phyloP scores from a whole-genome alignment of 345 rosid genomes.

The Camelina sativa region DNA sequence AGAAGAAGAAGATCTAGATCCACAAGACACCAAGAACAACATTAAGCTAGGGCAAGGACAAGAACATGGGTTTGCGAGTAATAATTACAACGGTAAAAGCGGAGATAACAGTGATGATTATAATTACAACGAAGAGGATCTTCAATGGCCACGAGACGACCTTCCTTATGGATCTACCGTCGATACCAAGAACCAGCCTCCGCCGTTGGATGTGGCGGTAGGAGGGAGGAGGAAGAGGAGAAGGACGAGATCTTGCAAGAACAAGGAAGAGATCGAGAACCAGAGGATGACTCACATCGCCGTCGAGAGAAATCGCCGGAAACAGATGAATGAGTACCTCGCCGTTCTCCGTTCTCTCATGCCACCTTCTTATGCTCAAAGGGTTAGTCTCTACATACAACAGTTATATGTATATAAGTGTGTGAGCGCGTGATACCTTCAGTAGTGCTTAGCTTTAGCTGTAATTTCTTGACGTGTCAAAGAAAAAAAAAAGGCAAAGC shows the following conservation, averaged over 20 bases:
- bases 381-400: constrained; percentile 57
- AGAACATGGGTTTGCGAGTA: constrained; percentile 26
- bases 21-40: constrained; percentile 40
- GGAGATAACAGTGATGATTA: constrained; percentile 27
- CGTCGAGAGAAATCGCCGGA: constrained; percentile 95
- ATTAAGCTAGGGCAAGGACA: constrained; percentile 45
- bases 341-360: constrained; percentile 79
- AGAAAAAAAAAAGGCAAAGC: constrained; percentile 21
- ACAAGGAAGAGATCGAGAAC: constrained; percentile 87
- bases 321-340: constrained; percentile 92
- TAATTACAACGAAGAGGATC: constrained; percentile 33
- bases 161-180: constrained; percentile 38
- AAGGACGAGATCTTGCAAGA: constrained; percentile 66
- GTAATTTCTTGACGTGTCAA: constrained; percentile 32
- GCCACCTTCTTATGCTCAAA: constrained; percentile 93
- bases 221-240: constrained; percentile 60
- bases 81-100: constrained; percentile 21
- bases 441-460: not conserved
- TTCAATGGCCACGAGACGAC: constrained; percentile 35
- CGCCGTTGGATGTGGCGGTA: constrained; percentile 27
- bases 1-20: constrained; percentile 46
- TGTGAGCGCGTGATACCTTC: constrained; percentile 33
- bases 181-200: constrained; percentile 29
- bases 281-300: constrained; percentile 96
- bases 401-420: not conserved